phyloP scores from a whole-genome alignment of 2,329 filamentous ascomycete species.

The Claviceps purpurea region DNA sequence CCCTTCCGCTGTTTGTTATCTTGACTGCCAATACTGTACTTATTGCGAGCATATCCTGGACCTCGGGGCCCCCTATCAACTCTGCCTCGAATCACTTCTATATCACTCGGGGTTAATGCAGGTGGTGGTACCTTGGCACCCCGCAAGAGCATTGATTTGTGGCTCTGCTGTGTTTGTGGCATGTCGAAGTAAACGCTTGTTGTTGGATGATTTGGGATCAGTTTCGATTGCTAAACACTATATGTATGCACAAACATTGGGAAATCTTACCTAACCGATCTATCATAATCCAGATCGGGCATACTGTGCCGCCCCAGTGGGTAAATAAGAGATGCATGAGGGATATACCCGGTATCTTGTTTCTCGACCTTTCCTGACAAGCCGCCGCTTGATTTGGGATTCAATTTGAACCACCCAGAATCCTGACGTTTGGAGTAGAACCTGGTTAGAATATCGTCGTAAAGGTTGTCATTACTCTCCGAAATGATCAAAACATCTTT shows the following conservation, averaged over 20 bases:
- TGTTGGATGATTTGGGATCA: not conserved
- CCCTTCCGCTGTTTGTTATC: not conserved
- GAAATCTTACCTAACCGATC: constrained; percentile 59
- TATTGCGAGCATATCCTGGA: constrained; percentile 14
- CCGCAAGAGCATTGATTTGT: constrained; percentile 89
- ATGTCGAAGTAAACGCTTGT: constrained; percentile 73
- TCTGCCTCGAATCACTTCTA: constrained; percentile 57
- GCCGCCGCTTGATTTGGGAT: constrained; percentile 62
- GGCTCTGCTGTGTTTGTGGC: constrained; percentile 55
- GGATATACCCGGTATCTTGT: constrained; percentile 62
- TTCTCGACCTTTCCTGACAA: constrained; percentile 71
- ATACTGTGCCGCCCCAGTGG: constrained; percentile 59
- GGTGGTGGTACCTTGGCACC: constrained; percentile 63
- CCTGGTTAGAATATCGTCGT: constrained; percentile 67
- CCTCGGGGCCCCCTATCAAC: constrained; percentile 33
- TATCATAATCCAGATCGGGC: constrained; percentile 71
- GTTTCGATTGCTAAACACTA: not conserved
- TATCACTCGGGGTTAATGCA: constrained; percentile 61
- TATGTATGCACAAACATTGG: not conserved
- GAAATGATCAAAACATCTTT: constrained; percentile 75
- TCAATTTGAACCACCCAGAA: constrained; percentile 52
- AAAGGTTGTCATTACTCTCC: constrained; percentile 64
- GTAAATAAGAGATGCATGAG: constrained; percentile 68
- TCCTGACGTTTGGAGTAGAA: constrained; percentile 89
- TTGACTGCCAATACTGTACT: not conserved